Percentiles rank a stretch among this genome's conserved stretches.
Evolutionary conservation across 2,329 filamentous ascomycete species (phyloP).

Genomic region (Colletotrichum spaethianum): DNA sequence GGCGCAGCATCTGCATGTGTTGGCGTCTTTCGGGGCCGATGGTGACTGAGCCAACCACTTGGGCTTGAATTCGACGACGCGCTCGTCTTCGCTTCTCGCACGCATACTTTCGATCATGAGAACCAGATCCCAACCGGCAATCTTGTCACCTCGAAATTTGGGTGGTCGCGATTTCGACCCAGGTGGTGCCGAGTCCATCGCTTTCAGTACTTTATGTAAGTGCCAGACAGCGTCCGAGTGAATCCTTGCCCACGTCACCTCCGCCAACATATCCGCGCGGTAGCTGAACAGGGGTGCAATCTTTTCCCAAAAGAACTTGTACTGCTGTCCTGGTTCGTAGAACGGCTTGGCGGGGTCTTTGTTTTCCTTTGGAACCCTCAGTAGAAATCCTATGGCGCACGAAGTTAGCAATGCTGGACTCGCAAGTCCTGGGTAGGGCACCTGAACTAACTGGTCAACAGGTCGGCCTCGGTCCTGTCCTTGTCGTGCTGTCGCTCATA

Average conservation of each 20-base stretch:
- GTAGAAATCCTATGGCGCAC: constrained; percentile 42
- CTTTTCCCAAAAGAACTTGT: constrained; percentile 63
- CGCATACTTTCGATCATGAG: constrained; percentile 84
- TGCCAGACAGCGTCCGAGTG: constrained; percentile 55
- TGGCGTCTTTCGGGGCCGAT: constrained; percentile 73
- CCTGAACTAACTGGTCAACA: constrained; percentile 11
- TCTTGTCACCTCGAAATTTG: constrained; percentile 57
- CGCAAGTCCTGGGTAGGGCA: neutral
- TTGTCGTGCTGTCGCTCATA: neutral
- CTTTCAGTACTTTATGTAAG: constrained; percentile 58
- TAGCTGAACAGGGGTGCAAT: constrained; percentile 68
- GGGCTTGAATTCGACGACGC: constrained; percentile 82
- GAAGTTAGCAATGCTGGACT: constrained; percentile 45
- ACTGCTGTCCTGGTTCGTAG: constrained; percentile 58
- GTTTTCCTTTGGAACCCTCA: constrained; percentile 57
- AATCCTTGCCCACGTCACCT: constrained; percentile 67
- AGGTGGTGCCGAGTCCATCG: constrained; percentile 21
- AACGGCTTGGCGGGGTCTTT: constrained; percentile 47
- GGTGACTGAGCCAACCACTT: constrained; percentile 88
- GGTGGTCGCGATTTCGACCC: constrained; percentile 12
- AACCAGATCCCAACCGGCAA: neutral
- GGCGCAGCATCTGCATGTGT: constrained; percentile 83
- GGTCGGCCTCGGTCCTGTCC: constrained; percentile 17
- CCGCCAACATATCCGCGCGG: constrained; percentile 63
- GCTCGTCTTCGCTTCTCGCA: constrained; percentile 42